Evolutionary conservation across 148 eudicot species (phyloP), one percentile per base, ranked within the genome.

Genomic region (Linanthus parryae): DNA sequence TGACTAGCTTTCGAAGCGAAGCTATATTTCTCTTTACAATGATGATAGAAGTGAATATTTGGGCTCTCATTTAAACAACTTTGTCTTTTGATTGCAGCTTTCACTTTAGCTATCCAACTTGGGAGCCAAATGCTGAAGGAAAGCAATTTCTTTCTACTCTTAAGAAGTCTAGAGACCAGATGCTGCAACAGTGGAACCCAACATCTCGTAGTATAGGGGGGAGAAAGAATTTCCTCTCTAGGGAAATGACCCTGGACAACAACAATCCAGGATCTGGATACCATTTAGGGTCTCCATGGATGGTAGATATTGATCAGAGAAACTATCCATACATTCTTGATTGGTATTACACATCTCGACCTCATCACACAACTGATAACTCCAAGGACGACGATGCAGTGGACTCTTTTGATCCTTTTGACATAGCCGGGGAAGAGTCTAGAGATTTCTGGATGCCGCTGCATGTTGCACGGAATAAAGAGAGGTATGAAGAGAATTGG

Each of bases 311-410:
- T 26, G 87, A 73, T 27, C 83, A 58, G 3, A 76, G 59, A 54
- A n/a, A n/a, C n/a, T 83, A 74, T 48, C 90, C 88, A 2, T 86
- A 83, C 48, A 82, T 91, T 35, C 80, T 91, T 2, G 90, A 91
- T 34, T 87, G 89, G 80, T 91, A 76, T 63, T 91, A 87, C 54
- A 62, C 69, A 18, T 78, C 81, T 7, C 80, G 61, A 11, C 65
- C 77, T 52, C 76, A 70, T 18, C 68, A 37, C 52, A 49, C 34
- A 14, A 66, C 64, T 11, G 54, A 44, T 15, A 39, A 49, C 44
- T 28, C 58, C 9, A 21, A 44, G 9, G 64, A 75, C 3, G 35
- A 50, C 22, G 65, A 73, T 18, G 12, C 69, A 37, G 59, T n/a
- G n/a, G n/a, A n/a, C n/a, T n/a, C n/a, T n/a, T n/a, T n/a, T n/a